phyloP scores from a whole-genome alignment of 2,329 filamentous ascomycete genomes.

The Lecanicillium sp. region DNA sequence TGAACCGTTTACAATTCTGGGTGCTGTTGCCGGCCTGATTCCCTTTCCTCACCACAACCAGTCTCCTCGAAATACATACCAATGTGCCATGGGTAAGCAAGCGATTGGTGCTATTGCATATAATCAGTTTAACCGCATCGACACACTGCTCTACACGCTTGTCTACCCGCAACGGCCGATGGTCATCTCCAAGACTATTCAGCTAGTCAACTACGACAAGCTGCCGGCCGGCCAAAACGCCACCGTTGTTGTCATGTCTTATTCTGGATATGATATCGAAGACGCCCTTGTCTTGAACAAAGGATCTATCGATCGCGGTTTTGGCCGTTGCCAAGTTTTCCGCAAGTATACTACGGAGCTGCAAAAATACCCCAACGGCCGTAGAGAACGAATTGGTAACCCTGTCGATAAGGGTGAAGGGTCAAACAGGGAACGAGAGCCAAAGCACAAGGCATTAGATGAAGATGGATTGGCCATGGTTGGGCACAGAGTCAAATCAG shows the following conservation, averaged over 20 bases:
- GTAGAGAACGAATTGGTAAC: conserved; percentile 55
- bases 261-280: conserved; percentile 98
- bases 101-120: conserved; percentile 97
- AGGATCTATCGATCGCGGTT: conserved; percentile 87
- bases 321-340: conserved; percentile 96
- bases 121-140: conserved; percentile 95
- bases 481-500: conserved; percentile 66
- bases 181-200: conserved; percentile 95
- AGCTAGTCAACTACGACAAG: conserved; percentile 94
- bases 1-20: conserved; percentile 93
- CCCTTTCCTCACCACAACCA: conserved; percentile 99
- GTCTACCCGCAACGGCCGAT: conserved; percentile 97
- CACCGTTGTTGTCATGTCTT: conserved; percentile 98
- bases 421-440: conserved; percentile 50
- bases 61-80: conserved; percentile 95
- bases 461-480: conserved; percentile 84
- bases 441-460: conserved; percentile 67
- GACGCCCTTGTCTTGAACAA: conserved; percentile 96
- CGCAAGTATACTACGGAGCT: conserved; percentile 83
- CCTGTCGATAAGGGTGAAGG: conserved; percentile 47
- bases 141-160: conserved; percentile 91
- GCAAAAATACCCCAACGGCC: conserved; percentile 83
- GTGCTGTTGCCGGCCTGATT: conserved; percentile 91
- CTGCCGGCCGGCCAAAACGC: conserved; percentile 95
- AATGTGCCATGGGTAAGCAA: conserved; percentile 99